Evolutionary conservation across 2,329 filamentous ascomycete species (phyloP).

Genomic region (Clonostachys sp.): DNA sequence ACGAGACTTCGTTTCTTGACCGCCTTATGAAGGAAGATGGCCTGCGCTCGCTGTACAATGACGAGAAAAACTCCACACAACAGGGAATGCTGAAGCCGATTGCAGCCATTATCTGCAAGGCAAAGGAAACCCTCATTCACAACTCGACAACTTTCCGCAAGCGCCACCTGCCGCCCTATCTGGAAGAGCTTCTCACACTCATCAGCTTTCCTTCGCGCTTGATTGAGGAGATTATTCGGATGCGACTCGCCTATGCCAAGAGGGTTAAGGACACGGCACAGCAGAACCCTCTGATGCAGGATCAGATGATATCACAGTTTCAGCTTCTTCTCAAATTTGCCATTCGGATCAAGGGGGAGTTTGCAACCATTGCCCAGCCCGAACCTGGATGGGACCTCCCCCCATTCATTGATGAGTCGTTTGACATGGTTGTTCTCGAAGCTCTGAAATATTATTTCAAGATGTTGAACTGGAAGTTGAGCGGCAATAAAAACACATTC

Average conservation of each 20-base stretch:
- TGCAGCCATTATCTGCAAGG: constrained; percentile 83
- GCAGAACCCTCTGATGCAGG: constrained; percentile 88
- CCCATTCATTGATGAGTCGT: constrained; percentile 93
- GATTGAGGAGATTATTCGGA: constrained; percentile 93
- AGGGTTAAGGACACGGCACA: constrained; percentile 94
- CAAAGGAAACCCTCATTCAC: constrained; percentile 83
- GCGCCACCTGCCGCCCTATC: constrained; percentile 89
- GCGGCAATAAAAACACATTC: constrained; percentile 97
- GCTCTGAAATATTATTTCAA: constrained; percentile 98
- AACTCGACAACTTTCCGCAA: constrained; percentile 83
- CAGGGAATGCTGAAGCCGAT: constrained; percentile 83
- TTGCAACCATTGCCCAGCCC: constrained; percentile 75
- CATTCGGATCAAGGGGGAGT: constrained; percentile 87
- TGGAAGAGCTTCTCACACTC: constrained; percentile 90
- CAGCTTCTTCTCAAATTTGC: constrained; percentile 89
- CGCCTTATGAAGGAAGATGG: constrained; percentile 94
- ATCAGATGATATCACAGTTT: constrained; percentile 97
- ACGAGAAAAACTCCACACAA: constrained; percentile 39
- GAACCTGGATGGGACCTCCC: constrained; percentile 94
- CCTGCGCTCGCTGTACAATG: constrained; percentile 83
- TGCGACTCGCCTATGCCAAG: constrained; percentile 85
- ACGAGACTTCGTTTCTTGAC: constrained; percentile 92
- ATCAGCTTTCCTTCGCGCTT: constrained; percentile 97
- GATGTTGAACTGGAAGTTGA: constrained; percentile 96
- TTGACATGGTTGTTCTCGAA: constrained; percentile 86